Base-by-base conservation (phyloP, 2,329 filamentous ascomycete species). In the Lecanicillium sp. region DNA sequence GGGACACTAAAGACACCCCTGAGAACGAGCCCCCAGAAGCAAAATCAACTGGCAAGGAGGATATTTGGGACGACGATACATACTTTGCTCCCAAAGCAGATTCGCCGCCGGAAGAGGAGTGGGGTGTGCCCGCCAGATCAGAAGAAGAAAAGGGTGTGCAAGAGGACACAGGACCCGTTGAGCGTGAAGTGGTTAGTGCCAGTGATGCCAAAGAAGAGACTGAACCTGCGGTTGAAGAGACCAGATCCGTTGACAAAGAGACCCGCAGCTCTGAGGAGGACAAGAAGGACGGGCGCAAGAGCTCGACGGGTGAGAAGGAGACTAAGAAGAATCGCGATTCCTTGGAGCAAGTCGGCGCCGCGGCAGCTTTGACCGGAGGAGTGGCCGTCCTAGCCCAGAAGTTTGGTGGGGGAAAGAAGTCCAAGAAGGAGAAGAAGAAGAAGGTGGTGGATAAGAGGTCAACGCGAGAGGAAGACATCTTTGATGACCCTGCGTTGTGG, bases 401-500 rank as follows among this genome's bases (percentile, higher is more conserved):
- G 41, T 58, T 59, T 44, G 57, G 54, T 15, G 55, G 44, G 20
- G 37, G 45, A 12, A 49, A 48, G 39, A 52, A 50, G 37, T 49
- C 46, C 32, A 64, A 59, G 41, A 57, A 58, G 42, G 56, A 50
- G 44, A 61, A 62, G 39, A 59, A 62, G 36, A 59, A 60, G 44
- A 61, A 61, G 52, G 53, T 53, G 33, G 51, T 61, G 43, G 66
- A 69, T 46, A 62, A 62, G 44, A 56, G 60, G 44, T 50, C 56
- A 27, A 41, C 57, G 11, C 52, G 51, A 35, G 59, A 62, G 12
- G 64, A 70, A 32, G 65, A 69, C 46, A 49, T 66, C 20, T 66
- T 69, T 50, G 63, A 71, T 44, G 62, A 69, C 46, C 54, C 62
- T 36, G 54, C 58, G 13, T 50, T 68, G 18, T 67, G 65, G 65